Conservation (phyloP, 2,329 filamentous ascomycete species). For the Diaporthe batatas region DNA sequence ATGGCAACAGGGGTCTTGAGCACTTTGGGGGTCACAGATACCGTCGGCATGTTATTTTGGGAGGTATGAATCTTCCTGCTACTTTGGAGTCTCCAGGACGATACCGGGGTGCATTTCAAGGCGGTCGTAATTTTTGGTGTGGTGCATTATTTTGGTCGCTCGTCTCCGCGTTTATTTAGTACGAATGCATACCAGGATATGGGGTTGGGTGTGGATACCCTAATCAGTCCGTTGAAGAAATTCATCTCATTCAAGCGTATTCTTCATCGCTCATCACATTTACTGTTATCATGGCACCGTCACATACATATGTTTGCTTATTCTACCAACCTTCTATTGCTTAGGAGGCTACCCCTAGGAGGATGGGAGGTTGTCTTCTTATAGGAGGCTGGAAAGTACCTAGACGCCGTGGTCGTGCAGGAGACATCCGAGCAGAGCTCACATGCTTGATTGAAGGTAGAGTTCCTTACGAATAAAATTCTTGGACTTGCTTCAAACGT, state of each 20-base stretch:
- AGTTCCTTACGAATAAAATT: no score
- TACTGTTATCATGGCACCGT: no score
- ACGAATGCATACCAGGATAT: conserved; percentile 19
- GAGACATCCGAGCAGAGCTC: no score
- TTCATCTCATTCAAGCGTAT: background rate
- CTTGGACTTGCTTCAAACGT: background rate
- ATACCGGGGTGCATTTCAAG: conserved; percentile 29
- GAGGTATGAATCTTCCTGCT: conserved; percentile 7
- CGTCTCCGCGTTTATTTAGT: background rate
- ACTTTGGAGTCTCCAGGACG: conserved; percentile 25
- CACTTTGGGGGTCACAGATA: background rate
- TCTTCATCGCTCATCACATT: no score
- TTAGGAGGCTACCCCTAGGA: no score
- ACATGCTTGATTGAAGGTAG: no score
- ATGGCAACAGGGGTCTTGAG: conserved; percentile 7
- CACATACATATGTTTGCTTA: no score
- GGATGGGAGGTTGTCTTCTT: no score
- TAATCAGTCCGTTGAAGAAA: conserved; percentile 2
- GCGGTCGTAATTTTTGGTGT: conserved; percentile 7
- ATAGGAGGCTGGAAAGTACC: no score
- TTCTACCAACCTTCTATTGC: no score
- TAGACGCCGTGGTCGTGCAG: no score
- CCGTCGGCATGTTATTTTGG: conserved; percentile 18
- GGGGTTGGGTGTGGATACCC: background rate
- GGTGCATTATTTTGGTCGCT: background rate